Percentiles rank a stretch among this genome's conserved stretches.
phyloP scores from a whole-genome alignment of 768 basidiomycete species.

The Boletus subparvulus region DNA sequence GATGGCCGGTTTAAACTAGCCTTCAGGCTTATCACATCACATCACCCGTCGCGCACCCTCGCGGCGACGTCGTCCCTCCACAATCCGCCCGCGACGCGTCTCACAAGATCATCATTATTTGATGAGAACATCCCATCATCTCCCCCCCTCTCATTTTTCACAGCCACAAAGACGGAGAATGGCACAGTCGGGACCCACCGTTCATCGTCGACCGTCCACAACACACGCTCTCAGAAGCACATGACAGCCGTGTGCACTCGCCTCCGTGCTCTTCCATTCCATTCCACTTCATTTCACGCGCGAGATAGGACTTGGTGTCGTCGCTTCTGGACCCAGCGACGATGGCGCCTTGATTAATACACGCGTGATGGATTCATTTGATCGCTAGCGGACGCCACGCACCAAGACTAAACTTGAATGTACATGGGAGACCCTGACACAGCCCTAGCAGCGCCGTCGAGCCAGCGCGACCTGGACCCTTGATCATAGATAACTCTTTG shows the following conservation, averaged over 20 bases:
- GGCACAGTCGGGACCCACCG: not conserved
- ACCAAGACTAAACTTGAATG: not conserved
- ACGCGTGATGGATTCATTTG: conserved; percentile 16
- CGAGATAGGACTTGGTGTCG: not conserved
- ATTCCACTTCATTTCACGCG: conserved; percentile 9
- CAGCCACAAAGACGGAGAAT: not conserved
- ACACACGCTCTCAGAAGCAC: conserved; percentile 4
- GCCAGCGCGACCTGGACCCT: not conserved
- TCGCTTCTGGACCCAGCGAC: conserved; percentile 13
- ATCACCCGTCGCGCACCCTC: not conserved
- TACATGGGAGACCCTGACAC: not conserved
- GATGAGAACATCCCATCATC: not conserved
- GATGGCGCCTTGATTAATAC: not conserved
- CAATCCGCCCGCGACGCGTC: not conserved
- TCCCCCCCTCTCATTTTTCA: not conserved
- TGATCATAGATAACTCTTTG: not conserved
- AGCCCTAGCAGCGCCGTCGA: not conserved
- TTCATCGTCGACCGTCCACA: not conserved
- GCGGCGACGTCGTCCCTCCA: not conserved
- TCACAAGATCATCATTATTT: not conserved
- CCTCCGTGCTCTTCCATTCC: conserved; percentile 11
- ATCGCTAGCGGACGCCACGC: conserved; percentile 6
- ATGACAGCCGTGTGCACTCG: not conserved
- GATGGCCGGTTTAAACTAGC: not conserved
- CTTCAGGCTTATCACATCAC: not conserved